Base-by-base conservation (phyloP, 2,329 filamentous ascomycete species). In the Penicillium sp. region DNA sequence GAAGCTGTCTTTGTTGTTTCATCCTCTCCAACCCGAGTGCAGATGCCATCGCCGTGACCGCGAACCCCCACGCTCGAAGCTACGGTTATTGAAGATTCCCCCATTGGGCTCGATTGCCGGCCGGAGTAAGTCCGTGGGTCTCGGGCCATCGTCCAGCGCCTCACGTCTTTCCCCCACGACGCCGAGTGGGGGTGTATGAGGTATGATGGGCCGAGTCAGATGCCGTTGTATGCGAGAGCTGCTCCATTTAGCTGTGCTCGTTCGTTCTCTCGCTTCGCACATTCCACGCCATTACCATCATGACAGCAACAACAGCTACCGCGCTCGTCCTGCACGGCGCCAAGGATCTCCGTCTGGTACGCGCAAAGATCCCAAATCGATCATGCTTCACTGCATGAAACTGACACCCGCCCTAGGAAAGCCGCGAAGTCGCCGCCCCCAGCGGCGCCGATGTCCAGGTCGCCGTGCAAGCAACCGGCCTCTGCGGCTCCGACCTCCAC, bases 401-500 rank as follows among this genome's bases (percentile, higher is more conserved):
- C 42, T 53, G 43, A 57, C 32, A 28, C 7, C 18, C n/a, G 10
- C n/a, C 8, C n/a, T 53, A 81, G 79, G 78, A 81, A 72, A 62
- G 67, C 33, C 73, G 77, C 47, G 54, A 62, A 7, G 61, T 78
- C 31, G 50, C 68, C 19, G 51, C 69, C 10, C 79, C 78, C 10
- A 57, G 60, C 27, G 59, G 68, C 18, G 62, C 67, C 47, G 80
- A 86, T 60, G 74, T 86, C 37, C 78, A 86, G 66, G 66, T 86
- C 47, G 73, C 76, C 47, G 74, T 86, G 48, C 77, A 76, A 47
- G 75, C 78, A 50, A 86, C 83, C 4, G 82, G 82, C 18, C 79
- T 87, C 58, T 86, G 83, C 63, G 83, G 83, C 58, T 83, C 78
- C 35, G 83, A 87, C 62, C 74, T 83, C 4, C 83, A 95, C 75